Conservation (phyloP, 2,329 filamentous ascomycete species). For the Spiromastix sp. region DNA sequence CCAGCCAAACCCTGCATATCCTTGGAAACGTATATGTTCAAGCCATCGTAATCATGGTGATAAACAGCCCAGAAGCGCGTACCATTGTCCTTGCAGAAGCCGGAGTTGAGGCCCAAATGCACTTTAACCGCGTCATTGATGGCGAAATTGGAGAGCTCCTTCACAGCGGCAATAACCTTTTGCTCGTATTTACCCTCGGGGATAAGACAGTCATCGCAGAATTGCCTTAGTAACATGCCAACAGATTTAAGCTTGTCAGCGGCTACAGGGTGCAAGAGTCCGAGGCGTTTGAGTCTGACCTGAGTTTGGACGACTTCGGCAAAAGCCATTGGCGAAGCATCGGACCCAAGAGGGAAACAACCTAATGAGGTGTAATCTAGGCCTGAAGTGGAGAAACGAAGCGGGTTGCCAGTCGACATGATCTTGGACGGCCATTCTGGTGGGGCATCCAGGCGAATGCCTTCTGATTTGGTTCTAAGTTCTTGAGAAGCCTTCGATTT, state of each 20-base stretch:
- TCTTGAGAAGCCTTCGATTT: conserved; percentile 10
- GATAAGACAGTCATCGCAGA: conserved; percentile 18
- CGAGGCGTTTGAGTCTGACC: conserved; percentile 30
- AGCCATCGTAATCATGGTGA: conserved; percentile 22
- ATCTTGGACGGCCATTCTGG: conserved; percentile 23
- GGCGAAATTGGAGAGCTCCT: conserved; percentile 21
- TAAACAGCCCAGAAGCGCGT: conserved; percentile 34
- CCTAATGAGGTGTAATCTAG: conserved; percentile 31
- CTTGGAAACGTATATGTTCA: conserved; percentile 34
- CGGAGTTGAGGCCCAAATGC: conserved; percentile 31
- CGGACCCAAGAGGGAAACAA: conserved; percentile 38
- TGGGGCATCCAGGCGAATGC: conserved; percentile 17
- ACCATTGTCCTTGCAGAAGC: conserved; percentile 26
- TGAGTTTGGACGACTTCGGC: conserved; percentile 37
- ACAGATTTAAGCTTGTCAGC: conserved; percentile 25
- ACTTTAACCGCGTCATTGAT: conserved; percentile 21
- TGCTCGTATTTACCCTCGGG: conserved; percentile 13
- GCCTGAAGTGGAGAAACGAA: conserved; percentile 29
- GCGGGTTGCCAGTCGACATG: conserved; percentile 24
- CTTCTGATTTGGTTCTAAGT: conserved; percentile 9
- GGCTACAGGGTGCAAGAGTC: conserved; percentile 31
- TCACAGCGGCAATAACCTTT: conserved; percentile 18
- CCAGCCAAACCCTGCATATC: conserved; percentile 33
- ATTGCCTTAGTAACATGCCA: conserved; percentile 21
- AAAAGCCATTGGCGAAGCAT: conserved; percentile 32